Evolutionary conservation across 177 flowering plant genomes (phyloP), one percentile per base, ranked within the genome.

Genomic region (Vitis hybrid): DNA sequence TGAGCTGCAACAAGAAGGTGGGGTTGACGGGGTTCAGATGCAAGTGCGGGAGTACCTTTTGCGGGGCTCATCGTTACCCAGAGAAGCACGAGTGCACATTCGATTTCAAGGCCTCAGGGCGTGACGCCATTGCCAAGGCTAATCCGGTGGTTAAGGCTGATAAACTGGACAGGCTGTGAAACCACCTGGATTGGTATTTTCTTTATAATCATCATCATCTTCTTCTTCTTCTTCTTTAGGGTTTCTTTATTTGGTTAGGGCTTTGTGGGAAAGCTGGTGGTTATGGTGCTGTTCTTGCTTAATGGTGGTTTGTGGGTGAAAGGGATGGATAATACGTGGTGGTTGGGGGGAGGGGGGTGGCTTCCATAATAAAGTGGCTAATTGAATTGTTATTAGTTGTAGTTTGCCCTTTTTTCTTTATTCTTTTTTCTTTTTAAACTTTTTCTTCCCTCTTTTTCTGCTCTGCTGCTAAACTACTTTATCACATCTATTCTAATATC

Each of bases 71-170:
- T 63, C 69, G 89, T 65, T 82, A 82, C 74, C 81, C 87, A 23
- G 89, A 86, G 74, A 39, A 72, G 18, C 89, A 86, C 56, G 68
- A 48, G 4, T 84, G 89, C 62, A 14, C 52, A 13, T 83, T 71
- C 26, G 85, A 84, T 50, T 84, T 70, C 80, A 82, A 79, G 71
- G 55, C 18, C 2, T n/a, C 19, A 1, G 89, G 82, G 7, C 70
- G 82, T 0, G 77, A 76, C 2, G 79, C 76, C 1, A 82, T 86
- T n/a, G 81, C 83, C 0, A 79, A 76, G 72, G 83, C 83, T 0
- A 86, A 86, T 71, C 87, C 89, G 1, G 70, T 80, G 5, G 79
- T 86, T 0, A 84, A 78, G 67, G 82, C 85, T 7, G 85, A 80
- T 14, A 82, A 82, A 70, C 19, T 86, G 5, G 71, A 72, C 15